phyloP scores from a whole-genome alignment of 805 yeast species.

The Candida pseudofarinosa region DNA sequence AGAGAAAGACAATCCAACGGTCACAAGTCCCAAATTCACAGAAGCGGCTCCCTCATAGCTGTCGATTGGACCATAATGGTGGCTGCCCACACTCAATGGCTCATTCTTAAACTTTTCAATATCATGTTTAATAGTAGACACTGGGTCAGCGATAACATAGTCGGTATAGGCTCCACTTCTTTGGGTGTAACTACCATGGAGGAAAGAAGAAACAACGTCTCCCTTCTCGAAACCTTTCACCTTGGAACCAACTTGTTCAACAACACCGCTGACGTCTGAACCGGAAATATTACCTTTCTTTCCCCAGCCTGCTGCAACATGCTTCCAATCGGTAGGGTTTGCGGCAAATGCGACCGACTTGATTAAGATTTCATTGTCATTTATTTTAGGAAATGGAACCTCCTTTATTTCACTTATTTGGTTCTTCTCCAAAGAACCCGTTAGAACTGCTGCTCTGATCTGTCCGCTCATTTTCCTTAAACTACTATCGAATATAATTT shows the following conservation, averaged over 20 bases:
- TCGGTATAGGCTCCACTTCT: slow-evolving; percentile 59
- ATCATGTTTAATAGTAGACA: slow-evolving; percentile 29
- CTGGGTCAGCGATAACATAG: slow-evolving; percentile 40
- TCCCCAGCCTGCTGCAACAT: slow-evolving; percentile 19
- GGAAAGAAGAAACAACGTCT: slow-evolving; percentile 51
- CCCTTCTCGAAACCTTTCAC: slow-evolving; percentile 43
- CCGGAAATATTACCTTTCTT: slow-evolving; percentile 49
- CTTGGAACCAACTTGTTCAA: slow-evolving; percentile 48
- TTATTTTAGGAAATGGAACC: slow-evolving; percentile 5
- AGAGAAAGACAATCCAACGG: slow-evolving; percentile 41
- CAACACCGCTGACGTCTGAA: slow-evolving; percentile 57
- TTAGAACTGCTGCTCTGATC: slow-evolving; percentile 8
- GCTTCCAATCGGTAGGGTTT: slow-evolving; percentile 75
- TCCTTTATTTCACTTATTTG: slow-evolving; percentile 2
- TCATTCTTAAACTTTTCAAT: slow-evolving; percentile 7
- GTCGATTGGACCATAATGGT: slow-evolving; percentile 34
- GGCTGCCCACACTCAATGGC: slow-evolving; percentile 16
- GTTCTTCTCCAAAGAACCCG: slow-evolving; percentile 7
- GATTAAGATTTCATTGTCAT: slow-evolving; percentile 38
- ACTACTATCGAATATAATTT: no score
- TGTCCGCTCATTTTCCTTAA: not conserved
- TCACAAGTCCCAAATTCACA: slow-evolving; percentile 48
- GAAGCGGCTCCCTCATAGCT: slow-evolving; percentile 66
- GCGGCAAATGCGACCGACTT: slow-evolving; percentile 52
- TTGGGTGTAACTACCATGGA: slow-evolving; percentile 48